These are phyloP conservation scores for Sporothrix euskadiensis DNA, from an alignment of 2,329 filamentous ascomycete species.

Conservation along the genomic window DNA sequence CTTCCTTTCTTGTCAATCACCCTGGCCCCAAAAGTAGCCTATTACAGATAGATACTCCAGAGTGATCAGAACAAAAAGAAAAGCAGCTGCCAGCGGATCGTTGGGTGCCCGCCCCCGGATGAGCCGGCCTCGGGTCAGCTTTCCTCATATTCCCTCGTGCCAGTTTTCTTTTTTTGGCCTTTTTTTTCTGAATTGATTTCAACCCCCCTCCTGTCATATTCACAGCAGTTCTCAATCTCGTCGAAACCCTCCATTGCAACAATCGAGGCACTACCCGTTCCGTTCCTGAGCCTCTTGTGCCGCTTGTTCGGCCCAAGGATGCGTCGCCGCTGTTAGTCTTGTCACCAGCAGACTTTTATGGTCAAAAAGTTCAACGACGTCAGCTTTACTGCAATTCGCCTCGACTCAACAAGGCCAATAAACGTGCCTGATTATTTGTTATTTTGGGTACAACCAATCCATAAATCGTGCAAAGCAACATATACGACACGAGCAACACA, in stretches of 20 bases:
- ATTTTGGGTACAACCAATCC: not conserved
- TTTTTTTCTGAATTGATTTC: not conserved
- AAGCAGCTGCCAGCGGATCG: conserved; percentile 1
- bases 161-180: not conserved
- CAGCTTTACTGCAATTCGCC: not conserved
- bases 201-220: not conserved
- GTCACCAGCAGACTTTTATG: not conserved
- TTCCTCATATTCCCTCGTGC: conserved; percentile 1
- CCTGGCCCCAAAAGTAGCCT: not conserved
- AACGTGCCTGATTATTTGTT: not conserved
- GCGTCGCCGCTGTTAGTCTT: conserved; percentile 1
- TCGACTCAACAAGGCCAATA: not conserved
- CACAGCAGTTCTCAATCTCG: not conserved
- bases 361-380: not conserved
- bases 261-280: not conserved
- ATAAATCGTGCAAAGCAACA: not conserved
- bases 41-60: not conserved
- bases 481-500: not conserved
- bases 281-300: conserved; percentile 1
- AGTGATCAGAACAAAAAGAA: not conserved
- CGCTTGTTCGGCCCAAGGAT: conserved; percentile 12
- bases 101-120: conserved; percentile 11
- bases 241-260: not conserved
- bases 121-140: not conserved
- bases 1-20: not conserved